Conservation (phyloP, 805 yeast genomes). For the Barnettozyma populi region DNA sequence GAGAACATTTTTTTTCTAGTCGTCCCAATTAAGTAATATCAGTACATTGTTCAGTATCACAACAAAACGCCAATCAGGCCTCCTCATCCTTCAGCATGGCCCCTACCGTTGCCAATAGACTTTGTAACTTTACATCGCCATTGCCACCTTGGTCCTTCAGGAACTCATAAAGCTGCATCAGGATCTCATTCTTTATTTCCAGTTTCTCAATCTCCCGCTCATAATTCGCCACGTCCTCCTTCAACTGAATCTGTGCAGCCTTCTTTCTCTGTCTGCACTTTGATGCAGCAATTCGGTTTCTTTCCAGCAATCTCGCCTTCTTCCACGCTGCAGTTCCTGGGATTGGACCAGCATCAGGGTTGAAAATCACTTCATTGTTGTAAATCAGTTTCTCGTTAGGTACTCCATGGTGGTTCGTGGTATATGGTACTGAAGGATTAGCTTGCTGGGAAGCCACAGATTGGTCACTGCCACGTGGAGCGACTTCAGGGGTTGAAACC, state of each 20-base stretch:
- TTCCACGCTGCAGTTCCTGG: conserved; percentile 72
- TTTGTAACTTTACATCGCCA: conserved; percentile 1
- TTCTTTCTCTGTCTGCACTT: conserved; percentile 66
- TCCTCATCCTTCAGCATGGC: background rate
- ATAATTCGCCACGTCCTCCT: conserved; percentile 49
- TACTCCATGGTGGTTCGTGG: conserved; percentile 18
- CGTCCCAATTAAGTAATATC: background rate
- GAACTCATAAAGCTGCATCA: conserved; percentile 6
- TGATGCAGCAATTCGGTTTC: conserved; percentile 64
- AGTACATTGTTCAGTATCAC: background rate
- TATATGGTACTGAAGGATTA: conserved; percentile 3
- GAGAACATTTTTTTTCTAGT: background rate
- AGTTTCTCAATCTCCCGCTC: conserved; percentile 38
- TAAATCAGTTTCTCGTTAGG: conserved; percentile 43
- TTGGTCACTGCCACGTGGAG: background rate
- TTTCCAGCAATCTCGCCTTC: conserved; percentile 51
- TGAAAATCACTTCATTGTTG: conserved; percentile 43
- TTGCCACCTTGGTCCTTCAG: conserved; percentile 2
- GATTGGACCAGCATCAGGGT: conserved; percentile 48
- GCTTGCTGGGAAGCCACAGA: conserved; percentile 2
- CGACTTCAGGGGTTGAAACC: background rate
- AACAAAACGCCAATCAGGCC: background rate
- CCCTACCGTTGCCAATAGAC: background rate
- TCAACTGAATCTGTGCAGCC: conserved; percentile 62
- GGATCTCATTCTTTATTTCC: conserved; percentile 27